Evolutionary conservation across 345 rosid species (phyloP).

Genomic region (Conringia planisiliqua): DNA sequence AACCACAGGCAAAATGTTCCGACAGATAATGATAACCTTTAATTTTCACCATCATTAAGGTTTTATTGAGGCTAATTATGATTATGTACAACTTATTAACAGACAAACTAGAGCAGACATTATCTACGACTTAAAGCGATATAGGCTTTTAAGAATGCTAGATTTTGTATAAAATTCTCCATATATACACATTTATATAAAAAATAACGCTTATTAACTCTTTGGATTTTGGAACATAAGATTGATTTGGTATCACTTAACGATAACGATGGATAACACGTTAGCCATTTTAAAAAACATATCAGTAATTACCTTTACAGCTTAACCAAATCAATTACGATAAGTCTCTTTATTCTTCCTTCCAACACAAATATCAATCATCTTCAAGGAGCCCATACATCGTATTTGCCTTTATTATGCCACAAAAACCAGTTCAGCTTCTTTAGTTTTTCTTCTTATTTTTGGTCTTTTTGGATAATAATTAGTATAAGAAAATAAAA

Average conservation of each 20-base stretch:
- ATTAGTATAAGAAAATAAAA: no score
- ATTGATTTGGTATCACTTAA: neutral
- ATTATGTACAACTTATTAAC: neutral
- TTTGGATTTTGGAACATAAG: neutral
- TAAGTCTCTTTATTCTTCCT: neutral
- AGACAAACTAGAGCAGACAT: neutral
- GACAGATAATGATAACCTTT: constrained; percentile 24
- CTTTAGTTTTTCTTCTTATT: no score
- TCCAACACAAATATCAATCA: constrained; percentile 7
- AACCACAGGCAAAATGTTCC: constrained; percentile 2
- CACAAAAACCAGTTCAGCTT: neutral
- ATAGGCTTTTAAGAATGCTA: neutral
- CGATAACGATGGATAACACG: neutral
- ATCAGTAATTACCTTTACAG: neutral
- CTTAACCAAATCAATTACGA: constrained; percentile 7
- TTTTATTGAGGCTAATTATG: neutral
- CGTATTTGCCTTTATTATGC: neutral
- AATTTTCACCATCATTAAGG: constrained; percentile 10
- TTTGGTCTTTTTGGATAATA: no score
- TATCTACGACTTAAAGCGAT: neutral
- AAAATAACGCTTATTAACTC: neutral
- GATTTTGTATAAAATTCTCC: neutral
- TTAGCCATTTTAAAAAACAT: neutral
- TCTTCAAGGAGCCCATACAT: neutral
- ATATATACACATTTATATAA: no score